Conservation (phyloP, 2,329 filamentous ascomycete genomes). For the Colletotrichum echinochloae region DNA sequence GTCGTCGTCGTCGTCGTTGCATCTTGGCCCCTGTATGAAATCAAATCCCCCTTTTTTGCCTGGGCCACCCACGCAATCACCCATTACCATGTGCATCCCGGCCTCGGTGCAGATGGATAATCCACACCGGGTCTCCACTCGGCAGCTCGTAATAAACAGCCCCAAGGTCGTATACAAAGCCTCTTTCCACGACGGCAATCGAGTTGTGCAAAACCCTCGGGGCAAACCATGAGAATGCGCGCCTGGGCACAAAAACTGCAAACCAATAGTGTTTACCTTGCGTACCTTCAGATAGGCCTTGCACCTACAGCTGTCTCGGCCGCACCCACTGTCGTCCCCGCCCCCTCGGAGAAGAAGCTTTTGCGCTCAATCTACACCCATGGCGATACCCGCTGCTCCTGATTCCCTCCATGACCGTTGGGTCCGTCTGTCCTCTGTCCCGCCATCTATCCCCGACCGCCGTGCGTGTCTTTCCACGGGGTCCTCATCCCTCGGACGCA, state of each 20-base stretch:
- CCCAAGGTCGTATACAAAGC: no score
- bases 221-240: background rate
- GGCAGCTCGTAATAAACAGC: no score
- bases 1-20: no score
- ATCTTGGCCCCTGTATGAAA: background rate
- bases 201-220: slow-evolving; percentile 2
- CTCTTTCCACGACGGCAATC: background rate
- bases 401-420: slow-evolving; percentile 9
- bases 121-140: no score
- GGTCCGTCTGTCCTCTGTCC: slow-evolving; percentile 12
- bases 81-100: background rate
- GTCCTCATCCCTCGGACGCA: slow-evolving; percentile 1
- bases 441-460: slow-evolving; percentile 22
- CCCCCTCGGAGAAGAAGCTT: slow-evolving; percentile 24
- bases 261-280: no score
- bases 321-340: slow-evolving; percentile 2
- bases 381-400: slow-evolving; percentile 13
- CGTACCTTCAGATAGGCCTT: slow-evolving; percentile 31
- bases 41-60: background rate
- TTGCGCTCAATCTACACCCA: slow-evolving; percentile 7
- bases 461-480: slow-evolving; percentile 3
- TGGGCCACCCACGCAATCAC: background rate
- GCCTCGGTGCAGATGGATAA: no score
- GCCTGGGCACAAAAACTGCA: background rate
- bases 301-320: slow-evolving; percentile 28